Evolutionary conservation across 2,329 filamentous ascomycete genomes (phyloP), one percentile per base, ranked within the genome.

Genomic region (Beauveria australis): DNA sequence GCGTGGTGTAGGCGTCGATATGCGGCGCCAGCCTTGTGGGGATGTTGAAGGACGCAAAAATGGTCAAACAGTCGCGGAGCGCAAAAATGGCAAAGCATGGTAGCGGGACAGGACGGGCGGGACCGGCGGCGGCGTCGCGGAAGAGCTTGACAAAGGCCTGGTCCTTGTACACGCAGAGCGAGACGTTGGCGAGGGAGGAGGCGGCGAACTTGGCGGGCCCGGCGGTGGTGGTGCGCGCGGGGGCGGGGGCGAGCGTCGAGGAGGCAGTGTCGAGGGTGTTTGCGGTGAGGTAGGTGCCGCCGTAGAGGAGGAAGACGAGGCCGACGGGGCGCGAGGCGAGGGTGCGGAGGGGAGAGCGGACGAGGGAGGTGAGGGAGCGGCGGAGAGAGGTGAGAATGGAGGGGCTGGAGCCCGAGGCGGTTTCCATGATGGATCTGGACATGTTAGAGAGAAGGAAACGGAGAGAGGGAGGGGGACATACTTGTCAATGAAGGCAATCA

Each of bases 11-110:
- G 12, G n/a, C 56, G 16, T 81, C 83, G 22, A 96, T 76, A 6
- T 77, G 74, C 0, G 91, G 91, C 0, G 89, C 90, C 10, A 97
- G 79, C 2, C 94, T 70, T 0, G 90, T 84, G 0, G 93, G 93
- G 2, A 96, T 77, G 71, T 97, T 97, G 81, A 97, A 97, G 14
- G 86, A 90, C 5, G 91, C 91, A 72, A 95, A 96, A 67, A 96
- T 92, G 56, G 92, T 96, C 63, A 96, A 76, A 74, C 88, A 91
- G 76, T 97, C 92, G 67, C 92, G 86, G 60, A 88, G 70, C 3
- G 89, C 86, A 78, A 96, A 97, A 61, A 96, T 83, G 1, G 81
- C 77, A 74, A 92, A 94, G 9, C 87, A 89, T 1, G 88, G 78
- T 37, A 85, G 74, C 0, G 89, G 86, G 0, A 96, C 88, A 28